Evolutionary conservation across 2,329 filamentous ascomycete genomes (phyloP).

Genomic region (Talaromyces rugulosus): DNA sequence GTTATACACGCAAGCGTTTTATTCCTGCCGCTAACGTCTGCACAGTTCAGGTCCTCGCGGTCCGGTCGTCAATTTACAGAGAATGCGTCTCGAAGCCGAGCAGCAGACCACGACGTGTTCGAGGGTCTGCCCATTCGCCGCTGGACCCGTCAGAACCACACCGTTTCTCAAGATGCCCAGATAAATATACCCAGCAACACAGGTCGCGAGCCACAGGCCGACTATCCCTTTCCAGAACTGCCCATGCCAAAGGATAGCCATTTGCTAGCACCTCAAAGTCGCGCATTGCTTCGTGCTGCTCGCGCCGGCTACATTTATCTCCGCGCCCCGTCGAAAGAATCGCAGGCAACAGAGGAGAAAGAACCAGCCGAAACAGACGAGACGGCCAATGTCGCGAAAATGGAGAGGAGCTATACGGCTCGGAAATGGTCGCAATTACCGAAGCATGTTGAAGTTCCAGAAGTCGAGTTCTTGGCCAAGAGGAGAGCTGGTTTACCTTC

Average conservation of each 20-base stretch:
- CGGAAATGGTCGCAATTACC: conserved; percentile 58
- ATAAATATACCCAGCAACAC: conserved; percentile 52
- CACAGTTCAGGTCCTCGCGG: conserved; percentile 53
- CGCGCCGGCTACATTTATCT: conserved; percentile 74
- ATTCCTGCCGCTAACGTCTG: background rate
- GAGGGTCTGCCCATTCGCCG: conserved; percentile 82
- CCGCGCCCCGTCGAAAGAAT: conserved; percentile 44
- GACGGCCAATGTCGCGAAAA: conserved; percentile 20
- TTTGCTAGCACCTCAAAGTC: conserved; percentile 71
- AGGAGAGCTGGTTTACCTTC: conserved; percentile 56
- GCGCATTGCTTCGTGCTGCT: conserved; percentile 76
- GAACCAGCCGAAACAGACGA: conserved; percentile 36
- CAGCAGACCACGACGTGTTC: conserved; percentile 62
- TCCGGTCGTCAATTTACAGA: conserved; percentile 56
- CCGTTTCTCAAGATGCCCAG: conserved; percentile 61
- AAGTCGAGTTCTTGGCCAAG: conserved; percentile 61
- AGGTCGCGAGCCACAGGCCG: conserved; percentile 14
- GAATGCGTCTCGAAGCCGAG: conserved; percentile 39
- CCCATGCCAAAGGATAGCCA: conserved; percentile 85
- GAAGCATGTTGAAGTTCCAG: conserved; percentile 53
- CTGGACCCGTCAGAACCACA: conserved; percentile 73
- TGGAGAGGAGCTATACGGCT: conserved; percentile 50
- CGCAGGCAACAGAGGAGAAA: conserved; percentile 25
- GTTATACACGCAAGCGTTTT: background rate
- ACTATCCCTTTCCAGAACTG: conserved; percentile 59